A percentile compares a stretch with the other conserved stretches of the same genome.
phyloP scores from a whole-genome alignment of 306 rosid species.

The Fagus crenata region DNA sequence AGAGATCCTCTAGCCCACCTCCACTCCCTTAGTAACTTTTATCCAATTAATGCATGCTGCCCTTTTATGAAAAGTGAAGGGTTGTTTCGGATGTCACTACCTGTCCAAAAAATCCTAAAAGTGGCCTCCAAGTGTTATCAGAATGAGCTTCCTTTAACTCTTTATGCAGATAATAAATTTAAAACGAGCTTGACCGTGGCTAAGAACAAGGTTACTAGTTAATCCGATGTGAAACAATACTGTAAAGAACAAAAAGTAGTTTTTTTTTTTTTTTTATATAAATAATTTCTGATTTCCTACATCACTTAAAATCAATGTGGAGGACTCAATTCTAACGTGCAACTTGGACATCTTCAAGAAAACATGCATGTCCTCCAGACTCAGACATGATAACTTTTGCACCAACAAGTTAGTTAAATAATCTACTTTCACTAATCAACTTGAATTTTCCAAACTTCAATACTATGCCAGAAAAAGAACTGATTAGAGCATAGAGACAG shows the following conservation, averaged over 20 bases:
- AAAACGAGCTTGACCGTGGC: background rate
- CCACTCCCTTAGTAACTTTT: background rate
- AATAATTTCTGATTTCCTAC: background rate
- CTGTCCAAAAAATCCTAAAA: background rate
- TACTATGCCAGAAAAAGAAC: background rate
- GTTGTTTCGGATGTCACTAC: background rate
- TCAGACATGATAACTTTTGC: background rate
- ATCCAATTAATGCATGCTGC: background rate
- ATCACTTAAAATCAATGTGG: background rate
- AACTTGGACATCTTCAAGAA: background rate
- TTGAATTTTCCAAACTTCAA: background rate
- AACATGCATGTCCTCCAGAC: background rate
- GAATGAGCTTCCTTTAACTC: background rate
- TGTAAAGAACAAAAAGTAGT: background rate
- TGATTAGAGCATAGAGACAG: background rate
- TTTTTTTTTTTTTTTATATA: background rate
- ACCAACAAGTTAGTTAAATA: background rate
- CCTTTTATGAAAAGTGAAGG: background rate
- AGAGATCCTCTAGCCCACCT: background rate
- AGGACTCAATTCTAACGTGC: background rate
- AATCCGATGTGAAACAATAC: background rate
- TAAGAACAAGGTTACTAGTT: background rate
- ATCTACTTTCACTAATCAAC: background rate
- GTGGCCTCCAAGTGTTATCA: background rate
- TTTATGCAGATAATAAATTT: background rate